Conservation (phyloP, 148 eudicot genomes). For the Rhododendron williamsianum region DNA sequence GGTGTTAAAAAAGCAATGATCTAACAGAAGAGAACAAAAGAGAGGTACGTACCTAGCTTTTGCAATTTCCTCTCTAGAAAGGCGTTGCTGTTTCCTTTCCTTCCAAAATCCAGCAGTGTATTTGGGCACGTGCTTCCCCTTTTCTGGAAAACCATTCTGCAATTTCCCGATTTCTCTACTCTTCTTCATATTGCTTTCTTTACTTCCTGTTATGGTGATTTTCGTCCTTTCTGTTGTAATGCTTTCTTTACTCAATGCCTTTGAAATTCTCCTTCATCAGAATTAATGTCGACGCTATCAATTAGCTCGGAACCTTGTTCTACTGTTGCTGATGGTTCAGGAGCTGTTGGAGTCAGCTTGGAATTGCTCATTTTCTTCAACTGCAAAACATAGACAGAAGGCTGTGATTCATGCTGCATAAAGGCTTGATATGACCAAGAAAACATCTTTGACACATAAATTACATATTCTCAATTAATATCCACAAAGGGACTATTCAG, state of each 20-base stretch:
- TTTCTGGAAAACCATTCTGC: background rate
- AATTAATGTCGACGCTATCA: conserved; percentile 18
- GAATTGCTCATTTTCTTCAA: conserved; percentile 82
- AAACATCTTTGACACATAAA: background rate
- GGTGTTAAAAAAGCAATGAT: background rate
- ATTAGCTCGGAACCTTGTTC: conserved; percentile 26
- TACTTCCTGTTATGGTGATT: background rate
- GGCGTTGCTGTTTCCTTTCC: conserved; percentile 8
- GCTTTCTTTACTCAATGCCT: conserved; percentile 20
- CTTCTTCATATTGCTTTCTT: background rate
- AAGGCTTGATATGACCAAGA: background rate
- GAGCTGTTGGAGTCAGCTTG: conserved; percentile 27
- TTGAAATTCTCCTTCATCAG: conserved; percentile 23
- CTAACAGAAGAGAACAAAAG: background rate
- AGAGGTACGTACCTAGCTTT: conserved; percentile 9
- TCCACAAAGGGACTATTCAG: background rate
- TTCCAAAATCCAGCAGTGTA: background rate
- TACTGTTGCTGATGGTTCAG: conserved; percentile 34
- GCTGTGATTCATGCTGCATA: too few relatives aligned
- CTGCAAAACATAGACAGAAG: conserved; percentile 31
- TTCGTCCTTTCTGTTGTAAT: background rate
- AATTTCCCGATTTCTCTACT: conserved; percentile 18
- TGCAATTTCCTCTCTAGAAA: conserved; percentile 4
- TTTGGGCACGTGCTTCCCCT: background rate
- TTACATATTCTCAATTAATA: background rate